Percentiles rank a stretch among this genome's conserved stretches.
Conservation (phyloP, 2,329 filamentous ascomycete species). For the Coniella lustricola region DNA sequence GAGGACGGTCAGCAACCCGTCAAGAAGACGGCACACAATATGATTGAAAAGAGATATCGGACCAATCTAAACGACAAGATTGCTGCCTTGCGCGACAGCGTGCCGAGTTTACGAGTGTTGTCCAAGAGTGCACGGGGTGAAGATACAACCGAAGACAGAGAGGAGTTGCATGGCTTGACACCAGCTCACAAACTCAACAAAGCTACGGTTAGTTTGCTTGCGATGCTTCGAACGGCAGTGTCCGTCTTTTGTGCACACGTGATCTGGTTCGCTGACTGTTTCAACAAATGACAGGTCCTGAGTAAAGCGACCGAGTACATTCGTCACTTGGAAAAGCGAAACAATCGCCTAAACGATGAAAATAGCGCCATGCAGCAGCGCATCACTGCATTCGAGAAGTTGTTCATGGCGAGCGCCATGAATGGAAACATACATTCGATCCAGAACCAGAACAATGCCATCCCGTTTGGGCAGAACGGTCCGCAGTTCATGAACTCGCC, state of each 20-base stretch:
- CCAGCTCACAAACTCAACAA: conserved; percentile 95
- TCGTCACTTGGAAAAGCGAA: conserved; percentile 83
- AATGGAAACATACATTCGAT: conserved; percentile 49
- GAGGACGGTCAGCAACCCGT: conserved; percentile 48
- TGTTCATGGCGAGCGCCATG: conserved; percentile 73
- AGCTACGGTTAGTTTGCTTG: conserved; percentile 59
- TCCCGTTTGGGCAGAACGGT: conserved; percentile 41
- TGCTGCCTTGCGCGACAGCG: conserved; percentile 80
- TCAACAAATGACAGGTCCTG: conserved; percentile 47
- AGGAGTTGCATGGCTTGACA: conserved; percentile 73
- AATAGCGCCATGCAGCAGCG: conserved; percentile 72
- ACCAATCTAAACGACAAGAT: conserved; percentile 98
- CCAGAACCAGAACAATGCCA: conserved; percentile 46
- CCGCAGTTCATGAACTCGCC: conserved; percentile 37
- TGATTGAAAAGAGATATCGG: conserved; percentile 95
- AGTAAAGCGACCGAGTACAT: conserved; percentile 98
- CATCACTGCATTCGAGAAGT: conserved; percentile 67
- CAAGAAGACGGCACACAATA: conserved; percentile 96
- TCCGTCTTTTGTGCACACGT: background rate
- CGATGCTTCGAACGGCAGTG: background rate
- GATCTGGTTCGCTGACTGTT: conserved; percentile 5
- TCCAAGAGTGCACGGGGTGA: conserved; percentile 63
- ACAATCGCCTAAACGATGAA: conserved; percentile 74
- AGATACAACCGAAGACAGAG: conserved; percentile 65
- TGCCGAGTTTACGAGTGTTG: conserved; percentile 83